Evolutionary conservation across 2,329 filamentous ascomycete genomes (phyloP), one percentile per base, ranked within the genome.

Genomic region (Fusarium sp.): DNA sequence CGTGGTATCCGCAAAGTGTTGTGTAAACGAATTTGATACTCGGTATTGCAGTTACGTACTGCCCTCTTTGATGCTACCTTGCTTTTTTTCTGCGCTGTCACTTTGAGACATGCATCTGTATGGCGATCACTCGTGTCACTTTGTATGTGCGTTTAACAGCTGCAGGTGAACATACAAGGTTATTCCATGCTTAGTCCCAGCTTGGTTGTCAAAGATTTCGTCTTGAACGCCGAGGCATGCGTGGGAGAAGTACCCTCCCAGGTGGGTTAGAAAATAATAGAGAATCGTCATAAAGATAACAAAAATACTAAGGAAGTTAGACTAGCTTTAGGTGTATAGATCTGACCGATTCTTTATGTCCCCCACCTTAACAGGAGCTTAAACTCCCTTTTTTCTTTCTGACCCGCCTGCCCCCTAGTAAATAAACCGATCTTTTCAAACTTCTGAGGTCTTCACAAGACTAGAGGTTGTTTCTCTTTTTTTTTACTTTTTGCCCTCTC

Each of bases 31-130:
- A 42, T 53, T 46, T 30, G 38, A 53, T 36, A 34, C 34, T 11
- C 15, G 24, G 30, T n/a, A 44, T 34, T 51, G 23, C 28, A 54
- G 15, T 47, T 46, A 34, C 32, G 34, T 32, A 39, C 32, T 34
- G 34, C 51, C 30, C 38, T 23, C 34, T 24, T 52, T 19, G 20
- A 17, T 36, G 17, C 28, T 28, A 28, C 43, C 24, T 30, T 42
- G 48, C 12, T 21, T 51, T 17, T 42, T n/a, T 21, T 51, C 34
- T 32, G 43, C 36, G 42, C 26, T 62, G 56, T 62, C 58, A 55
- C 40, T 12, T 28, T 11, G 28, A 62, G 50, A 56, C 57, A 62
- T 62, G 57, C 57, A 62, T 62, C 49, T 38, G 42, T 43, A 62
- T 47, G 36, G 39, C 26, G 24, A 62, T 55, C 56, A 30, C 20